Conservation (phyloP, 2,329 filamentous ascomycete species). For the Claviceps sp. region DNA sequence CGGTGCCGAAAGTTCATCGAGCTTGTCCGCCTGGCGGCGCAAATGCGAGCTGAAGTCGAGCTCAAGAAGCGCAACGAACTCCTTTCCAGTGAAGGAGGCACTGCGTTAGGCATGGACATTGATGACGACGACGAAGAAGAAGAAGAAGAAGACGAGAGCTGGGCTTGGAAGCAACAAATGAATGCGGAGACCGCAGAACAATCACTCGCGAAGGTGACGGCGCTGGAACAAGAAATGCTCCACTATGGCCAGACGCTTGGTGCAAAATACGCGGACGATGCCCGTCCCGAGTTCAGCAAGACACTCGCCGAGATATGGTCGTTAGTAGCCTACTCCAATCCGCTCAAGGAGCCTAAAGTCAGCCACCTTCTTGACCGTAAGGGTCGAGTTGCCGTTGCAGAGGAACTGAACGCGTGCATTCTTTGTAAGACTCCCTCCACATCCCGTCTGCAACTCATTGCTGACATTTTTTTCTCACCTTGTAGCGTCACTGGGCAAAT, state of each 20-base stretch:
- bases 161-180: constrained; percentile 34
- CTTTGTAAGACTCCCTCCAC: constrained; percentile 45
- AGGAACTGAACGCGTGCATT: constrained; percentile 89
- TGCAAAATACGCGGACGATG: constrained; percentile 61
- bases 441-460: not conserved
- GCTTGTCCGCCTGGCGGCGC: constrained; percentile 68
- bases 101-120: constrained; percentile 39
- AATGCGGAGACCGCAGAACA: constrained; percentile 28
- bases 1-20: constrained; percentile 89
- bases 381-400: constrained; percentile 67
- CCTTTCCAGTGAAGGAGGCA: constrained; percentile 20
- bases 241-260: constrained; percentile 68
- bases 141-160: constrained; percentile 26
- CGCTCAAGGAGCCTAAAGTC: constrained; percentile 58
- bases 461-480: not conserved
- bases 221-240: constrained; percentile 56
- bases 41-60: constrained; percentile 40
- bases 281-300: constrained; percentile 54
- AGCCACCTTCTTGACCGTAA: constrained; percentile 64
- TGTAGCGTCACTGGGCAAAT: constrained; percentile 78
- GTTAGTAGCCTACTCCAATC: constrained; percentile 74
- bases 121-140: constrained; percentile 33
- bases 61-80: constrained; percentile 31
- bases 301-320: constrained; percentile 77
- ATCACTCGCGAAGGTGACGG: constrained; percentile 21